These are phyloP conservation scores for Quercus engelmannii DNA, from an alignment of 306 rosid genomes.

Conservation along the genomic window DNA sequence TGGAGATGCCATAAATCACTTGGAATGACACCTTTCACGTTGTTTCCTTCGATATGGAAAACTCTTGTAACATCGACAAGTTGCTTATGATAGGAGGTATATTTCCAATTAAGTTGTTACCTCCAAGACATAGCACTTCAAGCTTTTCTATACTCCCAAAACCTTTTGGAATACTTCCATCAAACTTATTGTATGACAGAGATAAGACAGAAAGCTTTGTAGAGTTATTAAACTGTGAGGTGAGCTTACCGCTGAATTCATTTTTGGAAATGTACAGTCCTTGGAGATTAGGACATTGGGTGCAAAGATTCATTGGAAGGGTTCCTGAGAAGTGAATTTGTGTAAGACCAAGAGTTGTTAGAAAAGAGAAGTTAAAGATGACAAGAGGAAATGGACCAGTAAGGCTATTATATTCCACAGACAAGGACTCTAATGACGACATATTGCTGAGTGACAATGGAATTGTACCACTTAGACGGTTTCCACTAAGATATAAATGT, in stretches of 20 bases:
- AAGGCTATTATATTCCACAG: rapidly evolving
- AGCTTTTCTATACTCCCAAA: background rate
- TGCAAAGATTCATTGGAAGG: background rate
- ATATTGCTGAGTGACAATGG: background rate
- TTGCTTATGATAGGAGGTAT: background rate
- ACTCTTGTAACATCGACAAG: background rate
- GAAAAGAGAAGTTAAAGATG: background rate
- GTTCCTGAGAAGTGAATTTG: background rate
- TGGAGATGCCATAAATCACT: background rate
- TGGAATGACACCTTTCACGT: background rate
- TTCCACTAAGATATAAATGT: rapidly evolving
- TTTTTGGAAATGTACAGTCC: background rate
- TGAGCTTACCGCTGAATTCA: background rate
- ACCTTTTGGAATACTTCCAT: background rate
- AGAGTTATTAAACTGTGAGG: background rate
- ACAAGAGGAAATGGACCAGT: background rate
- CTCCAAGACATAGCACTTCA: background rate
- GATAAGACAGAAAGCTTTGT: background rate
- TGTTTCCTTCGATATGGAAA: background rate
- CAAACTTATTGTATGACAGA: background rate
- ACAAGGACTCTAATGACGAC: background rate
- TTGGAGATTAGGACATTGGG: background rate
- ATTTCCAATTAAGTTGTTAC: background rate
- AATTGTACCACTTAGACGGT: background rate
- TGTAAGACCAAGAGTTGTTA: background rate